Evolutionary conservation across 306 rosid genomes (phyloP), one percentile per base, ranked within the genome.

Genomic region (Quercus ilex): DNA sequence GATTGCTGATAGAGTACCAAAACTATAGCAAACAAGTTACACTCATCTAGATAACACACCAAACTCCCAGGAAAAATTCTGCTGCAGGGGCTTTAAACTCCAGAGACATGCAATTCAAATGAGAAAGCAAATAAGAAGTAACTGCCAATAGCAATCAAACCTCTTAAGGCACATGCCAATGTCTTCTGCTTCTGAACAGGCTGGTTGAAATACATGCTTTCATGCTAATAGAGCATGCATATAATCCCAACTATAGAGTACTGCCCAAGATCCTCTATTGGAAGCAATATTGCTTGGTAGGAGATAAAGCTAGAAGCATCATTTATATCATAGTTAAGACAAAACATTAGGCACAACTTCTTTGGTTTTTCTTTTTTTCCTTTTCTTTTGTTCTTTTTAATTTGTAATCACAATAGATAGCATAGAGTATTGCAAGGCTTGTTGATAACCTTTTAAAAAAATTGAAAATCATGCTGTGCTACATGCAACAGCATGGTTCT

Each of bases 1-100:
- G 90, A 90, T 76, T 85, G 98, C 89, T 82, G 99, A 93, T 85
- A 90, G 91, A 89, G 92, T 91, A 96, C 90, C 92, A 90, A 84
- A 83, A 91, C 87, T 88, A 91, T 83, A 79, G 83, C 89, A 89
- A 55, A 81, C 86, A 90, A 83, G 86, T 84, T 86, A 82, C 71
- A 86, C 81, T 81, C 91, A 95, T 88, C 85, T 86, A 95, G 86
- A 85, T 86, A 86, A 88, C 77, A 81, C 86, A 91, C 83, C 93
- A 91, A 76, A 91, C 91, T 86, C 91, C 98, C 83, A 85, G 88
- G 86, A 86, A 86, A 89, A 90, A 91, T 78, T 90, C 85, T 74
- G 92, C 92, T 83, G 95, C 88, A 81, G 84, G 78, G 92, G 88
- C 88, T 87, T 77, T 85, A 81, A 78, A 90, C 93, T 90, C 94